A percentile compares a stretch with the other conserved stretches of the same genome.
Evolutionary conservation across 768 basidiomycete genomes (phyloP).

Genomic region (Mycena amicta): DNA sequence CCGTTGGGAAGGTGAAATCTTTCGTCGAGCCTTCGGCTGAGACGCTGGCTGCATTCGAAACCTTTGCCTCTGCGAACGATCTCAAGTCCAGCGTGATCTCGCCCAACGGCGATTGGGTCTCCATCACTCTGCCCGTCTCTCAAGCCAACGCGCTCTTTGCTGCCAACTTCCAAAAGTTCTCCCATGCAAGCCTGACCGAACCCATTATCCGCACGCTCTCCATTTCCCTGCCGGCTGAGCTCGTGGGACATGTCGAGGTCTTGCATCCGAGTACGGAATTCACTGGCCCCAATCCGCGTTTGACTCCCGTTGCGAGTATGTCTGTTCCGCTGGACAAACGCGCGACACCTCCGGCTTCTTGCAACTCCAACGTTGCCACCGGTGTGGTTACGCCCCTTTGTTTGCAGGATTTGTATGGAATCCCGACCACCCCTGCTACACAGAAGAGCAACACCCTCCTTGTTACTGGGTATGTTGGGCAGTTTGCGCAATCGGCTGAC

Average conservation of each 20-base stretch:
- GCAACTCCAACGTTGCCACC: constrained; percentile 18
- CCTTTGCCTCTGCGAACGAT: constrained; percentile 28
- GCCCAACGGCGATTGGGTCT: constrained; percentile 31
- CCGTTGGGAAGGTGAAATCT: constrained; percentile 25
- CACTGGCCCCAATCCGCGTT: constrained; percentile 21
- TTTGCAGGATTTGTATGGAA: constrained; percentile 37
- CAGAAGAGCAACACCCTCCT: constrained; percentile 31
- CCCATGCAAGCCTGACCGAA: constrained; percentile 24
- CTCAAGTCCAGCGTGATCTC: constrained; percentile 23
- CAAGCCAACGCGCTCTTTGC: constrained; percentile 31
- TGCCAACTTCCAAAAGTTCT: constrained; percentile 29
- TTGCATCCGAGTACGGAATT: constrained; percentile 35
- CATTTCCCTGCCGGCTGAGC: constrained; percentile 28
- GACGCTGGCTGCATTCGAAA: constrained; percentile 27
- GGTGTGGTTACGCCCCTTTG: constrained; percentile 34
- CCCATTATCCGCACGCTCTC: constrained; percentile 29
- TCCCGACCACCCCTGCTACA: constrained; percentile 33
- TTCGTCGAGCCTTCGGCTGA: constrained; percentile 29
- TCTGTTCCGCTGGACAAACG: constrained; percentile 7
- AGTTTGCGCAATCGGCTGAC: constrained; percentile 11
- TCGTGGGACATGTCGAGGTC: constrained; percentile 28
- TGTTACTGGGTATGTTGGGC: constrained; percentile 23
- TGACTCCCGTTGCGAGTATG: background rate
- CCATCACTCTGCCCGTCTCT: constrained; percentile 26
- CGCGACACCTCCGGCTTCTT: constrained; percentile 28